phyloP scores from a whole-genome alignment of 208 protist species.

The Strigomonas culicis region DNA sequence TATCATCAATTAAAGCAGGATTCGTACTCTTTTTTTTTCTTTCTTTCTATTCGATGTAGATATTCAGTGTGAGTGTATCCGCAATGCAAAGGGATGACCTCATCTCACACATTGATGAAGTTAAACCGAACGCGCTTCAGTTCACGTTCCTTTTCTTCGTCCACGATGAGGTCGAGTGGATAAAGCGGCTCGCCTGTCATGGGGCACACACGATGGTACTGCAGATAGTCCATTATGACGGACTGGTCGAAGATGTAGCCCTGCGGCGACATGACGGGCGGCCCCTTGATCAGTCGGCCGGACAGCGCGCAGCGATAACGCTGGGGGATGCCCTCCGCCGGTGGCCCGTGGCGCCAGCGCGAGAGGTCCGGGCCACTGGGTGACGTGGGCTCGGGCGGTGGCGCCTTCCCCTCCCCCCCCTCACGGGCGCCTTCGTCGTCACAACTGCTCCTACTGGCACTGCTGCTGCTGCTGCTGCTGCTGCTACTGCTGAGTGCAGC shows the following conservation, averaged over 20 bases:
- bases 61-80: too few relatives aligned
- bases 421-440: conserved; percentile 1
- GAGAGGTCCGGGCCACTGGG: not conserved
- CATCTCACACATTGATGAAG: conserved; percentile 20
- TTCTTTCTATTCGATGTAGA: not conserved
- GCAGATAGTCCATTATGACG: conserved; percentile 34
- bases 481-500: not conserved
- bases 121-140: conserved; percentile 30
- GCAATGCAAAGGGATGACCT: not conserved
- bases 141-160: conserved; percentile 32
- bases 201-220: conserved; percentile 27
- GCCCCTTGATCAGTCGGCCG: conserved; percentile 25
- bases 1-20: not conserved
- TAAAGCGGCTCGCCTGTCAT: conserved; percentile 35
- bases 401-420: conserved; percentile 3
- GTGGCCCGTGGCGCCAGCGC: conserved; percentile 14
- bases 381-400: not conserved
- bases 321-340: conserved; percentile 22
- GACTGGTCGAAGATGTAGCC: conserved; percentile 45
- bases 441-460: not conserved
- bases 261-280: conserved; percentile 37
- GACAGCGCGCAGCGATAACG: conserved; percentile 49
- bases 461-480: not conserved
- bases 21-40: not conserved
- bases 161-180: conserved; percentile 31